Evolutionary conservation across 345 rosid species (phyloP), one percentile per base, ranked within the genome.

Genomic region (Trapa incisa): DNA sequence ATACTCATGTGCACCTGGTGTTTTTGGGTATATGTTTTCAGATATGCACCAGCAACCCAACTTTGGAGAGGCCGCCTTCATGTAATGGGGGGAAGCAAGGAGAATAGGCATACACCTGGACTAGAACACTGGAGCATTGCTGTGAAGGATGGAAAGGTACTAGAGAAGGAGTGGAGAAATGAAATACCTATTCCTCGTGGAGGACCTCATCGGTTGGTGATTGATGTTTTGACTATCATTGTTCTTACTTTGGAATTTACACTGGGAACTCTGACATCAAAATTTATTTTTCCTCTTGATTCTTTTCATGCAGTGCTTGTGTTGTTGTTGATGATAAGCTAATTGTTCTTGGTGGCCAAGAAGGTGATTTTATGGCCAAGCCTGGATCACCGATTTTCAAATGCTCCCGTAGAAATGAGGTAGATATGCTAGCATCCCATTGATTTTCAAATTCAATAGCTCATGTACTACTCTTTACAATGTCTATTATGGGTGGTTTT

Each of bases 361-460:
- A 93, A 76, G 98, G 98, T 72, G 98, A 93, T 83, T 93, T 90
- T 79, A 90, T 93, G 98, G 98, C 98, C 13, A 90, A 89, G 81
- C 96, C 97, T 60, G 97, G 97, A 82, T 94, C 97, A 4, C 91
- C 99, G 29, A 87, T 91, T 73, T 94, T 91, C 84, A 94, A 94
- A 75, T 94, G 98, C 81, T 90, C 98, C 3, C 87, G 93, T 0
- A 86, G 98, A 74, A 79, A 79, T 75, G 98, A 92, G 93, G 98
- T 88, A 73, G 73, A 10, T 0, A n/a, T 50, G 43, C 39, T 52
- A 52, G 53, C 38, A 5, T 52, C 6, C 6, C 61, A 65, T 33
- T 58, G 15, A 8, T 58, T 2, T 32, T 71, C 47, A n/a, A 35
- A 36, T 0, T 22, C 10, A 2, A 7, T 6, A 58, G 48, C 13